Conservation (phyloP, 352 stramenopile species). For the Phytophthora idaei region DNA sequence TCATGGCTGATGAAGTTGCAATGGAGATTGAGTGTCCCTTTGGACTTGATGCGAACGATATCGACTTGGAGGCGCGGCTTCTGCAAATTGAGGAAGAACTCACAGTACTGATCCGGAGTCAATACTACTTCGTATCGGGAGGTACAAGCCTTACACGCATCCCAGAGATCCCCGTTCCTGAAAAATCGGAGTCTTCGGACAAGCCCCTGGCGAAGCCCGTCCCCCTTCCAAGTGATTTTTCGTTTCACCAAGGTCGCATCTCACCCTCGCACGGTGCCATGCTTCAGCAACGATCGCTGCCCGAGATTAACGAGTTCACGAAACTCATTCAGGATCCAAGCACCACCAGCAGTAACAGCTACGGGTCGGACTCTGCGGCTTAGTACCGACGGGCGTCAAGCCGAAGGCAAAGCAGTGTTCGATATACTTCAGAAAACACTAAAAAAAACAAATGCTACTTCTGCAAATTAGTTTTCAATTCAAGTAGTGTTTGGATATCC, state of each 20-base stretch:
- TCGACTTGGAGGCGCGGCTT: constrained; percentile 74
- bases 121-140: constrained; percentile 82
- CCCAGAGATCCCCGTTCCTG: constrained; percentile 12
- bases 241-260: constrained; percentile 73
- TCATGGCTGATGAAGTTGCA: constrained; percentile 81
- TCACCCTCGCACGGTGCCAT: constrained; percentile 46
- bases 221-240: constrained; percentile 37
- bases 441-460: too few relatives aligned
- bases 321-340: constrained; percentile 51
- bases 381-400: neutral
- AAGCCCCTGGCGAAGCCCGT: constrained; percentile 14
- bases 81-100: constrained; percentile 85
- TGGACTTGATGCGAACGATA: constrained; percentile 80
- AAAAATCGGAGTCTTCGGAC: constrained; percentile 5
- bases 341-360: constrained; percentile 21
- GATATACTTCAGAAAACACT: too few relatives aligned
- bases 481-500: too few relatives aligned
- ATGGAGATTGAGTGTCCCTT: constrained; percentile 89
- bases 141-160: constrained; percentile 45
- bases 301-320: constrained; percentile 80
- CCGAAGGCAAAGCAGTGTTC: neutral
- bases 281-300: constrained; percentile 53
- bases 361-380: constrained; percentile 27
- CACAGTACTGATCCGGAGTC: constrained; percentile 77
- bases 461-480: too few relatives aligned